Evolutionary conservation across 2,329 filamentous ascomycete species (phyloP).

Genomic region (Botryotinia globosa): DNA sequence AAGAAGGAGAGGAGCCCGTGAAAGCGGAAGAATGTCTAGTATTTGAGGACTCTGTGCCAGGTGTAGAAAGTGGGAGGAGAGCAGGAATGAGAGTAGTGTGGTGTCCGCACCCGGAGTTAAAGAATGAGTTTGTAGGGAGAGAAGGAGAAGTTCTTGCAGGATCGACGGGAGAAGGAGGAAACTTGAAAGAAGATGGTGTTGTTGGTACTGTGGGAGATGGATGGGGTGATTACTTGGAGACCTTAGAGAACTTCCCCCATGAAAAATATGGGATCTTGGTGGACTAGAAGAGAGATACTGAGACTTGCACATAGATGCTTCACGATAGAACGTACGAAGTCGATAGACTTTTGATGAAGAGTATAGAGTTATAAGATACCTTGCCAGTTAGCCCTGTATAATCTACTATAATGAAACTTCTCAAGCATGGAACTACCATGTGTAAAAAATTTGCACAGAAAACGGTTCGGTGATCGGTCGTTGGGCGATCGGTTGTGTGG

Average conservation of each 20-base stretch:
- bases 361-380: not conserved
- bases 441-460: not conserved
- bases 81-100: conserved; percentile 95
- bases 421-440: not conserved
- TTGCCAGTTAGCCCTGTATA: not conserved
- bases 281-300: not conserved
- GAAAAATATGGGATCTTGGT: conserved; percentile 54
- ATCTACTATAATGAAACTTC: not conserved
- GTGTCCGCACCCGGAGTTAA: conserved; percentile 79
- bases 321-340: not conserved
- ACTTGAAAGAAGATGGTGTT: conserved; percentile 48
- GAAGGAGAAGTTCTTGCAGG: conserved; percentile 84
- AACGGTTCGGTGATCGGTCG: not conserved
- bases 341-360: not conserved
- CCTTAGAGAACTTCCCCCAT: conserved; percentile 56
- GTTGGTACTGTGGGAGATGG: conserved; percentile 62
- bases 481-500: not conserved
- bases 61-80: conserved; percentile 83
- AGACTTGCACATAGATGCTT: not conserved
- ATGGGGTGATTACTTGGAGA: conserved; percentile 55
- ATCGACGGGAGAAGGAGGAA: conserved; percentile 48
- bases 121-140: conserved; percentile 70
- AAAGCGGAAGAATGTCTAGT: conserved; percentile 85
- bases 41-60: conserved; percentile 92
- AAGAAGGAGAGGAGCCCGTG: conserved; percentile 61